Percentiles rank a stretch among this genome's conserved stretches.
phyloP scores from a whole-genome alignment of 1,139 yeast genomes.

The Blastobotrys indianensis region DNA sequence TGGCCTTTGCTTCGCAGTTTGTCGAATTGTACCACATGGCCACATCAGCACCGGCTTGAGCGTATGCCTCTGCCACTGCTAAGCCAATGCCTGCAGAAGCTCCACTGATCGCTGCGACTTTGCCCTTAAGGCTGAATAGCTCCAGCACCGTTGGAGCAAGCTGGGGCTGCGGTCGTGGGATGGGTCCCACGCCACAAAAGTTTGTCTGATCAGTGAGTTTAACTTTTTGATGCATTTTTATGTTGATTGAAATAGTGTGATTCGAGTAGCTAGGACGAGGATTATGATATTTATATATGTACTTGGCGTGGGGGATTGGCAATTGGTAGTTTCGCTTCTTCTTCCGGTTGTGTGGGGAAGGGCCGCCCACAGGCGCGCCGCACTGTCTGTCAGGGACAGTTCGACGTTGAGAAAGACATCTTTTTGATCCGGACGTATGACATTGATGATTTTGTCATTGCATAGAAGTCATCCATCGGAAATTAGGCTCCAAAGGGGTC shows the following conservation, averaged over 20 bases:
- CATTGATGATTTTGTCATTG: no score
- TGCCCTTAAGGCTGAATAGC: conserved; percentile 46
- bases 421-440: no score
- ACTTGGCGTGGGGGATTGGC: no score
- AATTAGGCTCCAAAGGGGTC: no score
- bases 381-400: no score
- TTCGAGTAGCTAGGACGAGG: no score
- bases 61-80: conserved; percentile 63
- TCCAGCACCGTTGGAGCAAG: conserved; percentile 7
- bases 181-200: neutral
- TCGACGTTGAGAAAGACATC: no score
- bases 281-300: no score
- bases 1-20: conserved; percentile 53
- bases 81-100: conserved; percentile 65
- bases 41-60: conserved; percentile 70
- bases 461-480: no score
- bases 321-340: conserved; percentile 1
- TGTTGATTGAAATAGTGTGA: no score
- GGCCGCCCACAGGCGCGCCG: neutral
- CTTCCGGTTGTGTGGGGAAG: neutral
- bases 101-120: conserved; percentile 67
- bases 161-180: neutral
- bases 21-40: conserved; percentile 24
- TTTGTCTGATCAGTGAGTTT: neutral
- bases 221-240: neutral